Evolutionary conservation across 129 eudicot species (phyloP).

Genomic region (Helianthus annuus): DNA sequence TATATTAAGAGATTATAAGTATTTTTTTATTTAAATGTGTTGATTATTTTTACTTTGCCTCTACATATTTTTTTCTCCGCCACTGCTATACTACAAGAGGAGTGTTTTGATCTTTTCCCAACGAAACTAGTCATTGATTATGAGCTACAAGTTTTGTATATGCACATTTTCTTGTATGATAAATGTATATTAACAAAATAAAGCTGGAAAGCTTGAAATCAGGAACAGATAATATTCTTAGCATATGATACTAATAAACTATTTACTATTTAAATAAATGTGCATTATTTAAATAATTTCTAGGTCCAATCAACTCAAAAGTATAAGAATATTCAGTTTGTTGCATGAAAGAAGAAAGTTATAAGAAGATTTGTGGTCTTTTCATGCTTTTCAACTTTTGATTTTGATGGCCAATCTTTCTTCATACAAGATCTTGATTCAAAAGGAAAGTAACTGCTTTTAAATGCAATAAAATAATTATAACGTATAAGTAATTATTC

Average conservation of each 20-base stretch:
- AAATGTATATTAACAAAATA: constrained; percentile 18
- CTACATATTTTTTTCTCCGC: no score
- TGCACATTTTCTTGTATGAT: constrained; percentile 17
- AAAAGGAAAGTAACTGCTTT: constrained; percentile 23
- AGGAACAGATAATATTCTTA: constrained; percentile 37
- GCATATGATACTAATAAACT: constrained; percentile 33
- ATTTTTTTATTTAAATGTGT: no score
- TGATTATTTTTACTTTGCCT: no score
- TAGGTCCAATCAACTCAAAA: constrained; percentile 28
- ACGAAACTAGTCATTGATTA: neutral
- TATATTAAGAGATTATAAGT: no score
- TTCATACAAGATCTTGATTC: constrained; percentile 42
- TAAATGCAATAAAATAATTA: neutral
- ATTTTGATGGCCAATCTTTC: constrained; percentile 49
- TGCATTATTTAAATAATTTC: constrained; percentile 12
- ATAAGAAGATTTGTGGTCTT: constrained; percentile 41
- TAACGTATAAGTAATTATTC: neutral
- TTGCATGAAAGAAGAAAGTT: constrained; percentile 42
- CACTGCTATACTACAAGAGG: no score
- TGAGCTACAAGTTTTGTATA: neutral
- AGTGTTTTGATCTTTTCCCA: no score
- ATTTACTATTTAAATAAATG: neutral
- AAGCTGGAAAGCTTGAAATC: constrained; percentile 43
- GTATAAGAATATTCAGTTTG: constrained; percentile 36
- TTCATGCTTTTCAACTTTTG: constrained; percentile 36